Evolutionary conservation across 2,329 filamentous ascomycete genomes (phyloP).

Genomic region (Colletotrichum magnum): DNA sequence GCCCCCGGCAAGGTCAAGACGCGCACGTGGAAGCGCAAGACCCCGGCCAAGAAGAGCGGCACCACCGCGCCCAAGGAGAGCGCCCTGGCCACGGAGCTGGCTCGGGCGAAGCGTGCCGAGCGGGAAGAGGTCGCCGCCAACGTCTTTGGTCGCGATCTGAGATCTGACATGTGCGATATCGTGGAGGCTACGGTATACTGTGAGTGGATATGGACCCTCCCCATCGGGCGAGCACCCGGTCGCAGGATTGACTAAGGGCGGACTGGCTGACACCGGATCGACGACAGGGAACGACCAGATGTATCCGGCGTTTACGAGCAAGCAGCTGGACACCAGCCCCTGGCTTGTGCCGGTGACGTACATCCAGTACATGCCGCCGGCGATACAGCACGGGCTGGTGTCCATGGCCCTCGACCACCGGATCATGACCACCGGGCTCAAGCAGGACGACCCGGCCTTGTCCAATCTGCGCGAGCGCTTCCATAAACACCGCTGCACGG

Average conservation of each 20-base stretch:
- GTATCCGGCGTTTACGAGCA: slow-evolving; percentile 11
- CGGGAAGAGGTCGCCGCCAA: not conserved
- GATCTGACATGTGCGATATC: slow-evolving; percentile 30
- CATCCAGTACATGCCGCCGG: slow-evolving; percentile 7
- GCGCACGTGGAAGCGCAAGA: slow-evolving; percentile 43
- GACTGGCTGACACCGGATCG: not conserved
- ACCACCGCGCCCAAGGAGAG: not conserved
- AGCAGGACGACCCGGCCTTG: slow-evolving; percentile 33
- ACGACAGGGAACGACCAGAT: slow-evolving; percentile 29
- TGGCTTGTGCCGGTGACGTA: slow-evolving; percentile 21
- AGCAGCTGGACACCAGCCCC: slow-evolving; percentile 24
- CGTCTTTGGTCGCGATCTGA: slow-evolving; percentile 18
- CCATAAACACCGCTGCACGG: slow-evolving; percentile 48
- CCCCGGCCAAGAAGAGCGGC: not conserved
- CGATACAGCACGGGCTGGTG: slow-evolving; percentile 41
- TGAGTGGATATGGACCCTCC: slow-evolving; percentile 7
- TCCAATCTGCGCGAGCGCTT: slow-evolving; percentile 45
- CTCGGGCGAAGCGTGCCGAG: no score
- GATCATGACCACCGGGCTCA: slow-evolving; percentile 6
- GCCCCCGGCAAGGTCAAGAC: slow-evolving; percentile 52
- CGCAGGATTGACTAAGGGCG: not conserved
- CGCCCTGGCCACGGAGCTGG: not conserved
- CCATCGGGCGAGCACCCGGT: no score
- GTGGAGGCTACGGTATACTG: slow-evolving; percentile 38
- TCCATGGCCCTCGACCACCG: slow-evolving; percentile 52